A percentile compares a stretch with the other conserved stretches of the same genome.
Evolutionary conservation across 352 stramenopile species (phyloP).

Genomic region (Phytophthora macrochlamydospora): DNA sequence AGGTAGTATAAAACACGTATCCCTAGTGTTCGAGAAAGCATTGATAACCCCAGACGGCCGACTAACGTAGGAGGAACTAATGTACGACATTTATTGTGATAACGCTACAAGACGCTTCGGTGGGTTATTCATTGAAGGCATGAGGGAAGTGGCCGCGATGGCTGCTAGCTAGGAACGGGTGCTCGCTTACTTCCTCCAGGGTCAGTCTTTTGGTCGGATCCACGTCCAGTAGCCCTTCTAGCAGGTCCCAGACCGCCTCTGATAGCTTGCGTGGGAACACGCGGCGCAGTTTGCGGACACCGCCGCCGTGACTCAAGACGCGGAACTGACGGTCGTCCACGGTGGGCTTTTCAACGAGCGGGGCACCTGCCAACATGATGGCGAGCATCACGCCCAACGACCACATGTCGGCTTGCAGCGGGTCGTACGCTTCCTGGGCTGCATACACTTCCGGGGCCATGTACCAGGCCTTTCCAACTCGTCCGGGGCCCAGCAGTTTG

Average conservation of each 20-base stretch:
- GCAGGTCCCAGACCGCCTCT: conserved; percentile 27
- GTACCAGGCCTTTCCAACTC: conserved; percentile 71
- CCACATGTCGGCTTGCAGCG: conserved; percentile 59
- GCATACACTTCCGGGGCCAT: conserved; percentile 70
- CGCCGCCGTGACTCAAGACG: conserved; percentile 37
- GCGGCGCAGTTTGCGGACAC: conserved; percentile 49
- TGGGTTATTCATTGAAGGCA: not conserved
- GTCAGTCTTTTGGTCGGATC: conserved; percentile 38
- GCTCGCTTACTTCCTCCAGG: conserved; percentile 40
- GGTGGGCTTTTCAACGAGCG: conserved; percentile 47
- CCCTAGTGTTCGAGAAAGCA: conserved; percentile 6
- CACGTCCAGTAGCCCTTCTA: conserved; percentile 36
- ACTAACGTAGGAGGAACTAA: not conserved
- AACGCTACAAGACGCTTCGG: not conserved
- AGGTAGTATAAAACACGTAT: conserved; percentile 7
- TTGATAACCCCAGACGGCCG: conserved; percentile 8
- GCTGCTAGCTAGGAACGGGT: conserved; percentile 37
- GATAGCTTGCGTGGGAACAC: conserved; percentile 41
- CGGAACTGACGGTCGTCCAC: conserved; percentile 43
- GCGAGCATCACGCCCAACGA: conserved; percentile 66
- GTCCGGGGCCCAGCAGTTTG: conserved; percentile 29
- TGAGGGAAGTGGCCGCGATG: not conserved
- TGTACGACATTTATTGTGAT: conserved; percentile 14
- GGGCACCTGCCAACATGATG: conserved; percentile 63
- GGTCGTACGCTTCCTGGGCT: conserved; percentile 43